A percentile compares a stretch with the other conserved stretches of the same genome.
These are phyloP conservation scores for Acacia pycnantha DNA, from an alignment of 331 rosid genomes.

Conservation along the genomic window DNA sequence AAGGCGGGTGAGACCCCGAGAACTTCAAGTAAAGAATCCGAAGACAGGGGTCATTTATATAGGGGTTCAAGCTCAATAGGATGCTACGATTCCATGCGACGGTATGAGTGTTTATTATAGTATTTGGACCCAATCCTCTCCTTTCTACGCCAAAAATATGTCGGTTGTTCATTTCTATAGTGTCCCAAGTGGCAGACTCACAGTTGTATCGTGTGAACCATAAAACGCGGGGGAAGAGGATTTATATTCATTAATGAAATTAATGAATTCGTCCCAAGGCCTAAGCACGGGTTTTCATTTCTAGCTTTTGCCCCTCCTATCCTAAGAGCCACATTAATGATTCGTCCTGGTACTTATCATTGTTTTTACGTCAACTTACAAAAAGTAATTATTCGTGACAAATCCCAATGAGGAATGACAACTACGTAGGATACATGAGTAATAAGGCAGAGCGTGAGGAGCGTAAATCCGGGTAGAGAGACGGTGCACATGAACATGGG, in stretches of 20 bases:
- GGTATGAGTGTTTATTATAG: not conserved
- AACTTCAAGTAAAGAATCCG: not conserved
- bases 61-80: not conserved
- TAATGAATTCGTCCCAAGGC: not conserved
- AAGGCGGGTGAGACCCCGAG: not conserved
- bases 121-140: not conserved
- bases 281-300: not conserved
- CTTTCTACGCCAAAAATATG: not conserved
- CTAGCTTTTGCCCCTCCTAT: no score
- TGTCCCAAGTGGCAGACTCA: not conserved
- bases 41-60: conserved; percentile 25
- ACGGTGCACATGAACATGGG: not conserved
- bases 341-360: not conserved
- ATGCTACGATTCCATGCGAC: conserved; percentile 29
- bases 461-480: not conserved
- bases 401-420: not conserved
- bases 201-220: not conserved
- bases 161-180: not conserved
- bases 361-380: no score
- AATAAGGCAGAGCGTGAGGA: not conserved
- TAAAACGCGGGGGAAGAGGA: no score
- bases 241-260: no score
- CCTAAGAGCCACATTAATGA: no score
- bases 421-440: not conserved
- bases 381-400: not conserved